Base-by-base conservation (phyloP, 2,329 filamentous ascomycete genomes). In the Cladophialophora carrionii region DNA sequence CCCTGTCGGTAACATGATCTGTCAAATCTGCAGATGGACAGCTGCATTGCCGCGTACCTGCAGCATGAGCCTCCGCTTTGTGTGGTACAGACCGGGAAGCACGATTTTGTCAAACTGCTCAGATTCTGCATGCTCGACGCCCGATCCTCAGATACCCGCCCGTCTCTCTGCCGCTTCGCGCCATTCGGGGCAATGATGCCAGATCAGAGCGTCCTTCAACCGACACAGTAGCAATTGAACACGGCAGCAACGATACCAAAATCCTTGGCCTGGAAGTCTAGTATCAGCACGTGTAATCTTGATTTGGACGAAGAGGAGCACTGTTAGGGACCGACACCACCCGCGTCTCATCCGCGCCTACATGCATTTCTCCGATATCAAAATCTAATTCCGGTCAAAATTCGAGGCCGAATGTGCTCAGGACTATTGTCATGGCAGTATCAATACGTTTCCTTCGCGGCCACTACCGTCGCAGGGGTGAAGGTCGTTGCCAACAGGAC, bases 261-360 rank as follows among this genome's bases (percentile, higher is more conserved):
- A 14, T 8, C n/a, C 6, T 43, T n/a, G 17, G 37, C 37, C n/a
- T 43, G 17, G 2, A 8, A 43, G 12, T 34, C 57, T 60, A 5
- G 26, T 26, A 60, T 20, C n/a, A 43, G 24, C 12, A 56, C 48
- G 66, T 68, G 55, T 59, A 20, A 64, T 58, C 55, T 59, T 8
- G 10, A 31, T 26, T 22, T 60, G 46, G 46, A 20, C 20, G 17
- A 41, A 46, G 48, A 20, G 41, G 37, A n/a, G 37, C 37, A 20
- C 58, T 68, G 67, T 52, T 56, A 65, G 64, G 67, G 52, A 29
- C 67, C 67, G 67, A 59, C 37, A 57, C 54, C 20, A 43, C 8
- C 37, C 37, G 37, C 37, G 31, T 54, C 24, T 48, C 32, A 48
- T 61, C 49, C 53, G 48, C 60, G 29, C 7, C 57, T 29, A 31